Evolutionary conservation across 108 stramenopile species (phyloP), one percentile per base, ranked within the genome.

Genomic region (Pseudonitzschia delicatissima): DNA sequence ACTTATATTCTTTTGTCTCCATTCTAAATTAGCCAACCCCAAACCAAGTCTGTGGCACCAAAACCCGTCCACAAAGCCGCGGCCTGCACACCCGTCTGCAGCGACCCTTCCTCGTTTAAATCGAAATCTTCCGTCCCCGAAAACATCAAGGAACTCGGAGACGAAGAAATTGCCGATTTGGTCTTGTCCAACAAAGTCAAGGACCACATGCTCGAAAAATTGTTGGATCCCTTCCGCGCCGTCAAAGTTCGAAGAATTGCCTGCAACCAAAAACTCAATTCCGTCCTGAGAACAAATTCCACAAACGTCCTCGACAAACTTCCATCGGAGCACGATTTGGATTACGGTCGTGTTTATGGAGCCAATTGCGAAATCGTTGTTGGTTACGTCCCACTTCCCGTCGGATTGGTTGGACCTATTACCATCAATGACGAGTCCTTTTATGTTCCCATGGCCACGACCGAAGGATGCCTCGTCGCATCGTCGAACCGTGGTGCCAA

Each of bases 301-400:
- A 42, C 64, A 27, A 68, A 67, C 25, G 72, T 79, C 9, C 73
- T 91, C 57, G 77, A 80, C 8, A 66, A 89, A 36, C 71, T 95
- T 21, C 94, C 95, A 18, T 71, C 68, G 49, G 64, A 78, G 50
- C 82, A 88, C 5, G 83, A 82, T 31, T 71, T 94, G 66, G 95
- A 96, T 68, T 99, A 99, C 73, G 68, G 77, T 52, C 82, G 88
- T 27, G 91, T 99, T 28, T 79, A 92, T 50, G 97, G 97, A 18
- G 94, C 97, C 27, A 99, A 99, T 74, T 99, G 98, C 78, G 98
- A 99, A 78, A 97, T 97, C 67, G 96, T 97, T 29, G 90, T 96
- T 21, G 98, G 98, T 18, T 99, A 98, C 73, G 84, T 98, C 23
- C 98, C 97, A 3, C 75, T 98, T 67, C 98, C 98, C 4, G 94